Evolutionary conservation across 208 protist genomes (phyloP), one percentile per base, ranked within the genome.

Genomic region (Crithidia expoeki): DNA sequence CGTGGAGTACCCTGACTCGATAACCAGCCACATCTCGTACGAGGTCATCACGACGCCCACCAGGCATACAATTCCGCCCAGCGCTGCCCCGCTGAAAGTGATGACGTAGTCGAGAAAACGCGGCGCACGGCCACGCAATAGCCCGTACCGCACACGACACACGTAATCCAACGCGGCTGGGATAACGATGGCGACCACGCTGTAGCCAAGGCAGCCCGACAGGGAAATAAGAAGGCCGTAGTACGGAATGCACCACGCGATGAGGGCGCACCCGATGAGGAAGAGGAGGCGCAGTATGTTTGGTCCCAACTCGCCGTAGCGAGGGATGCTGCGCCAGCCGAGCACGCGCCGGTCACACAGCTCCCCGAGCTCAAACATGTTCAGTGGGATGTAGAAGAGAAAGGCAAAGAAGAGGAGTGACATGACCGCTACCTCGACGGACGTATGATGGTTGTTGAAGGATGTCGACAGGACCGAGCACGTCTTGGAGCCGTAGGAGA

Each of bases 361-460:
- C 75, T 85, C 80, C 9, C 61, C 74, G 9, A 85, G 40, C 33
- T 53, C 66, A 59, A 85, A 85, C 30, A 80, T 71, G 27, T 63
- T 17, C 44, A 72, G 66, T 4, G 80, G 80, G 64, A 85, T 78
- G 68, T 81, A 72, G 19, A 68, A 75, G n/a, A 85, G 38, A 51
- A 79, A 81, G 34, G 74, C 71, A 34, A 85, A 71, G 75, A 85
- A 85, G 64, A 85, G 74, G 7, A 85, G 64, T 36, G 75, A 61
- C 42, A 72, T 66, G 59, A 73, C 65, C 4, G 70, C 80, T 11
- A 74, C 49, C 76, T 81, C 75, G 28, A 78, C 57, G 0, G 52
- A 11, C 34, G 65, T 66, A 60, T 73, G 28, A 57, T 67, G 33
- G 38, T 64, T 49, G 66, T 36, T 32, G 46, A 85, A 74, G 53